A percentile compares a stretch with the other conserved stretches of the same genome.
Conservation (phyloP, 768 basidiomycete genomes). For the Mycena polygramma region DNA sequence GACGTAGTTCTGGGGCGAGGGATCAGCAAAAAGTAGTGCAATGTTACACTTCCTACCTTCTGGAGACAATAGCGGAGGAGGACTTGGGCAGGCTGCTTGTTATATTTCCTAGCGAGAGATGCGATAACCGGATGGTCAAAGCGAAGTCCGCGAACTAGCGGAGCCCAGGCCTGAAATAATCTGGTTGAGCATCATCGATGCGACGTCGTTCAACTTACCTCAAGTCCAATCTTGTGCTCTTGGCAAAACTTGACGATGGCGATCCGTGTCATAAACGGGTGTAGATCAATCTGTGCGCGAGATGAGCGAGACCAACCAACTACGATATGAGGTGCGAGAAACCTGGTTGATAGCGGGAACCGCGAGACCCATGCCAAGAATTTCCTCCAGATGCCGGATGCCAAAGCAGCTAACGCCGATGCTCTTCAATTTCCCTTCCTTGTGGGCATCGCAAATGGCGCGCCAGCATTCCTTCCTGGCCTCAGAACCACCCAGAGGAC, state of each 20-base stretch:
- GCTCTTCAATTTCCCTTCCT: constrained; percentile 68
- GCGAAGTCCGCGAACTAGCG: constrained; percentile 74
- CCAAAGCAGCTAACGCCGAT: constrained; percentile 78
- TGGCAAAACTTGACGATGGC: constrained; percentile 73
- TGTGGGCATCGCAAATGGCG: constrained; percentile 74
- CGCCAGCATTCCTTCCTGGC: constrained; percentile 74
- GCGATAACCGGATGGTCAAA: constrained; percentile 70
- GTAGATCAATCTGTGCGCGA: constrained; percentile 59
- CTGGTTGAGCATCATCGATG: constrained; percentile 12
- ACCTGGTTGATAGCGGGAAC: constrained; percentile 76
- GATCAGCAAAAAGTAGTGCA: background rate
- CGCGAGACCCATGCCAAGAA: constrained; percentile 56
- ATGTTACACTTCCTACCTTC: constrained; percentile 59
- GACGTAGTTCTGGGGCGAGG: constrained; percentile 60
- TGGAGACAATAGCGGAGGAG: constrained; percentile 84
- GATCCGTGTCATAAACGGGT: constrained; percentile 79
- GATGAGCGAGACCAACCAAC: constrained; percentile 7
- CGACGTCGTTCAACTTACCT: constrained; percentile 55
- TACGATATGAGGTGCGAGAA: constrained; percentile 19
- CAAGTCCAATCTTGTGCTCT: constrained; percentile 68
- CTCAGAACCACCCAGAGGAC: constrained; percentile 71
- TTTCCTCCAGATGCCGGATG: constrained; percentile 70
- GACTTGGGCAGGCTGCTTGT: constrained; percentile 69
- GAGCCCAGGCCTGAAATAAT: constrained; percentile 73
- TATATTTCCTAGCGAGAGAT: constrained; percentile 64